Conservation (phyloP, 768 basidiomycete species). For the Neoboletus brunneissimus region DNA sequence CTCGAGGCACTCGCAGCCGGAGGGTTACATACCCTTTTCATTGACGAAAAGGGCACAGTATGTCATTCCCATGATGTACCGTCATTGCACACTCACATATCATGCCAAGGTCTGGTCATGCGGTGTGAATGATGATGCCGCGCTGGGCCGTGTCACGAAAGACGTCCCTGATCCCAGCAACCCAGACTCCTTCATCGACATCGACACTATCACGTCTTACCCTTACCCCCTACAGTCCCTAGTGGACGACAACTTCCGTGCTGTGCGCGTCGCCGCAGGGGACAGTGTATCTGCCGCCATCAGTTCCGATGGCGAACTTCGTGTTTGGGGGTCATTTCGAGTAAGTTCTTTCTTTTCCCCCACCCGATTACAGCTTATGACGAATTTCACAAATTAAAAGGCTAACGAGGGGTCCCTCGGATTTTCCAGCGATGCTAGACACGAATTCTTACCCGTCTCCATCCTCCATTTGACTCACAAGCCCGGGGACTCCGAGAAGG, state of each 20-base stretch:
- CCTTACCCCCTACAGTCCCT: slow-evolving; percentile 70
- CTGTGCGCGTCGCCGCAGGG: slow-evolving; percentile 78
- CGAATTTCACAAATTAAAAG: slow-evolving; percentile 34
- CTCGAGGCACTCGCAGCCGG: slow-evolving; percentile 79
- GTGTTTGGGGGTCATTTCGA: slow-evolving; percentile 89
- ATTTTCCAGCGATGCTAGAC: slow-evolving; percentile 63
- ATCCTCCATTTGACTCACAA: slow-evolving; percentile 57
- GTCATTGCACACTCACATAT: slow-evolving; percentile 1
- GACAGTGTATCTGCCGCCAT: slow-evolving; percentile 88
- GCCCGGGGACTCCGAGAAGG: slow-evolving; percentile 65
- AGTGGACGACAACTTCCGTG: slow-evolving; percentile 77
- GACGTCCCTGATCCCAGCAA: slow-evolving; percentile 57
- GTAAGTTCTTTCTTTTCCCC: slow-evolving; percentile 44
- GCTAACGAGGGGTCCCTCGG: slow-evolving; percentile 82
- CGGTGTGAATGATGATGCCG: slow-evolving; percentile 86
- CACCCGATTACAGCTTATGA: background rate
- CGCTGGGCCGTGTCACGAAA: slow-evolving; percentile 75
- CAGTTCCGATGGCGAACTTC: slow-evolving; percentile 72
- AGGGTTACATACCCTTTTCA: slow-evolving; percentile 84
- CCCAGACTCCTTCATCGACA: slow-evolving; percentile 53
- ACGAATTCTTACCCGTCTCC: slow-evolving; percentile 66
- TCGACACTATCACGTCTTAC: slow-evolving; percentile 48
- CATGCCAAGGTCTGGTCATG: slow-evolving; percentile 74
- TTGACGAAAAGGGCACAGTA: slow-evolving; percentile 89
- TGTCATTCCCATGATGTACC: slow-evolving; percentile 33